Evolutionary conservation across 805 yeast species (phyloP).

Genomic region (Saccharomycopsis fibuligera): DNA sequence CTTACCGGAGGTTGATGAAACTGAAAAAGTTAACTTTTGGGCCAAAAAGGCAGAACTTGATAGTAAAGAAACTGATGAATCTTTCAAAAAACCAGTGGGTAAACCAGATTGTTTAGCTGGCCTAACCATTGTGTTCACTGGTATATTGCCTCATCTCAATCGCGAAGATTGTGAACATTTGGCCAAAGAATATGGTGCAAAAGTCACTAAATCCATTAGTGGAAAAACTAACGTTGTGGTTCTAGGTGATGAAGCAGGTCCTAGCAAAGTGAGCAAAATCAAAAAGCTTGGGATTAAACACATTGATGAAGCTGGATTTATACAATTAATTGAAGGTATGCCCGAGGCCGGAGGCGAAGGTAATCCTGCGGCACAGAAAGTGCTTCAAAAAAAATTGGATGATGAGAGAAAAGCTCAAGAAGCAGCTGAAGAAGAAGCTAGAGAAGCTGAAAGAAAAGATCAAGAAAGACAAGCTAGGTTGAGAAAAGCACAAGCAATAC

Average conservation of each 20-base stretch:
- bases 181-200: conserved; percentile 86
- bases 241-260: conserved; percentile 94
- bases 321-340: conserved; percentile 66
- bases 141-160: conserved; percentile 72
- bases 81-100: conserved; percentile 65
- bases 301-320: conserved; percentile 80
- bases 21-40: conserved; percentile 47
- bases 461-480: conserved; percentile 27
- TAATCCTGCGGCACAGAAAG: conserved; percentile 72
- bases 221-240: conserved; percentile 85
- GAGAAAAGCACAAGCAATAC: conserved; percentile 23
- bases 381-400: conserved; percentile 58
- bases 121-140: conserved; percentile 88
- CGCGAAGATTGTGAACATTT: conserved; percentile 68
- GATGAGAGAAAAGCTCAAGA: conserved; percentile 54
- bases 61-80: conserved; percentile 29
- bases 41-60: conserved; percentile 44
- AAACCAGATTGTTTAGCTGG: conserved; percentile 83
- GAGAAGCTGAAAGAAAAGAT: conserved; percentile 37
- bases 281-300: conserved; percentile 69
- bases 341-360: conserved; percentile 91
- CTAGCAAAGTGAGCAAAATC: conserved; percentile 82
- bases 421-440: conserved; percentile 43
- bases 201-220: conserved; percentile 79
- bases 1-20: conserved; percentile 42